phyloP scores from a whole-genome alignment of 2,329 filamentous ascomycete species.

The Plenodomus tracheiphilus region DNA sequence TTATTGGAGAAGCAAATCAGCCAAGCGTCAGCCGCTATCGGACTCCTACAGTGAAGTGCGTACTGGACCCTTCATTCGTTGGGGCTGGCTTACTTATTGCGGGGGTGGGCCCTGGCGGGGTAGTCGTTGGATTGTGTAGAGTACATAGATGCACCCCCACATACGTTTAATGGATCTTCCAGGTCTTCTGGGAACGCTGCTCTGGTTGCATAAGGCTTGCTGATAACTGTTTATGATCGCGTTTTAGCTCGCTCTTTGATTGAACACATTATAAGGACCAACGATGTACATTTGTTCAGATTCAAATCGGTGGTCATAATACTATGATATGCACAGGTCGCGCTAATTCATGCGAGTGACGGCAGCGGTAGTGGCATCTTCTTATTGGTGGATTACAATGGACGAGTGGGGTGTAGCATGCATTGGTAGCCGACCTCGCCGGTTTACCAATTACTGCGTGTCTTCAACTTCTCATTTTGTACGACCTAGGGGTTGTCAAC shows the following conservation, averaged over 20 bases:
- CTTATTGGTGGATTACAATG: conserved; percentile 16
- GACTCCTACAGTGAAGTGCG: conserved; percentile 17
- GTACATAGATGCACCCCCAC: neutral
- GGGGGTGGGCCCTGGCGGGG: neutral
- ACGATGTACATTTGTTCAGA: neutral
- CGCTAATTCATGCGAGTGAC: conserved; percentile 6
- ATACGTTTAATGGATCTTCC: neutral
- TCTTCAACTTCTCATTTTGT: conserved; percentile 73
- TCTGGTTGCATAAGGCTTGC: neutral
- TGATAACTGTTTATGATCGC: no score
- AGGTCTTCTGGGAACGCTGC: neutral
- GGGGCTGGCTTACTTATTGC: conserved; percentile 27
- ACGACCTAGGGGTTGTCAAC: conserved; percentile 79
- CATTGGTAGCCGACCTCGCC: conserved; percentile 8
- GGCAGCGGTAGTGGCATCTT: conserved; percentile 9
- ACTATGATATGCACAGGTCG: conserved; percentile 5
- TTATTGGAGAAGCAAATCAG: conserved; percentile 14
- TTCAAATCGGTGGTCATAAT: neutral
- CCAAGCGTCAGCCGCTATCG: conserved; percentile 31
- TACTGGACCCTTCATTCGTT: conserved; percentile 29
- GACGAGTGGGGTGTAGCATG: conserved; percentile 15
- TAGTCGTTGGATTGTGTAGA: neutral
- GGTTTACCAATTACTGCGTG: conserved; percentile 44
- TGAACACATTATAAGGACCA: neutral
- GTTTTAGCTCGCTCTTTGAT: no score